Conservation (phyloP, 2,329 filamentous ascomycete genomes). For the Fusarium cicatricum region DNA sequence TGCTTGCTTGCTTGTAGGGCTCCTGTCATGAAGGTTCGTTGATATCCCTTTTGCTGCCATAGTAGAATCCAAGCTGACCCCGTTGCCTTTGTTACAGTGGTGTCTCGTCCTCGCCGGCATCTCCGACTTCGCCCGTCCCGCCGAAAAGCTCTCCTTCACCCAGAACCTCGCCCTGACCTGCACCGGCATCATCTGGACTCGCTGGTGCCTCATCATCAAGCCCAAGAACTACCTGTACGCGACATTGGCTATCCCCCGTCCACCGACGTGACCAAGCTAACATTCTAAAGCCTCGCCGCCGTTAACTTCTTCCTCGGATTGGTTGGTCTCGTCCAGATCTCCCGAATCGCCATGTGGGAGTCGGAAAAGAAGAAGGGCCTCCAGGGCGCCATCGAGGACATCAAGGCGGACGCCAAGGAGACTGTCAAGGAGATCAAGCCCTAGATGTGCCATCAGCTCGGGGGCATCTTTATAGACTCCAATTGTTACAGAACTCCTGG, state of each 20-base stretch:
- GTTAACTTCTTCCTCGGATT: conserved; percentile 98
- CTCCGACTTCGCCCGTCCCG: conserved; percentile 89
- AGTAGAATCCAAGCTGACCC: conserved; percentile 18
- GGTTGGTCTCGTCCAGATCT: conserved; percentile 84
- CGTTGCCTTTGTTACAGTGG: conserved; percentile 68
- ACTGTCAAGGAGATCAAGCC: conserved; percentile 39
- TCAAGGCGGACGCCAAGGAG: conserved; percentile 53
- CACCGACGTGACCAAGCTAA: neutral
- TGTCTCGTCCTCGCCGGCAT: conserved; percentile 90
- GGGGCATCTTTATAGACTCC: neutral
- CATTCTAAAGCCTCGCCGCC: conserved; percentile 74
- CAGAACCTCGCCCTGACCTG: conserved; percentile 91
- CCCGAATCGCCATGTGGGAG: conserved; percentile 76
- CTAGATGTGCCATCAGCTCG: conserved; percentile 12
- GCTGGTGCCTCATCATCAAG: conserved; percentile 98
- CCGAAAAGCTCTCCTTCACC: conserved; percentile 89
- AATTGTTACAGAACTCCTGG: neutral
- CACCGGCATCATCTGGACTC: conserved; percentile 96
- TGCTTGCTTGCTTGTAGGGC: conserved; percentile 64
- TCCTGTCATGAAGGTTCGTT: conserved; percentile 80
- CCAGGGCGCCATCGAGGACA: conserved; percentile 48
- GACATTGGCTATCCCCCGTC: conserved; percentile 41
- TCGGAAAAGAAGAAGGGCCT: conserved; percentile 63
- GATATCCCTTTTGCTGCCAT: neutral
- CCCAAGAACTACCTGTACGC: conserved; percentile 86